Percentiles rank a stretch among this genome's conserved stretches.
These are phyloP conservation scores for Entomortierella beljakovae DNA, from an alignment of 192 early-diverging fungal species.

Conservation along the genomic window DNA sequence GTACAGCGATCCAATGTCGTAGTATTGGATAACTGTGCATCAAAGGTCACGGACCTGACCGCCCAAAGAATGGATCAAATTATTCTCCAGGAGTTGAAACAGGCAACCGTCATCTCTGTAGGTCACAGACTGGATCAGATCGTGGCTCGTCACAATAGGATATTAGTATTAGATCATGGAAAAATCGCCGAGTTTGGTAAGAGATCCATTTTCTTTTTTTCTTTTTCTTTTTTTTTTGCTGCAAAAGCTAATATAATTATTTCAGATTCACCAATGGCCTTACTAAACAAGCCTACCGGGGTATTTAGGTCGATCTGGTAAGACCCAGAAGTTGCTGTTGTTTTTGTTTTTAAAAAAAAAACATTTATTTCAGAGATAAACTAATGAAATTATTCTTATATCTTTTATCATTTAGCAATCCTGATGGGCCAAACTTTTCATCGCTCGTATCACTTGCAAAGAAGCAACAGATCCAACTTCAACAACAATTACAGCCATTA, in stretches of 20 bases:
- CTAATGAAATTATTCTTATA: background rate
- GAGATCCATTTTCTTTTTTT: background rate
- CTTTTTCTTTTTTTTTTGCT: too few relatives aligned
- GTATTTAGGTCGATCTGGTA: conserved; percentile 38
- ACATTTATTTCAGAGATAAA: background rate
- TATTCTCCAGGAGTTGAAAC: conserved; percentile 63
- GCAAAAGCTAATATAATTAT: background rate
- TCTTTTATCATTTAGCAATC: conserved; percentile 11
- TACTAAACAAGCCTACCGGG: conserved; percentile 33
- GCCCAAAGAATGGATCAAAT: conserved; percentile 76
- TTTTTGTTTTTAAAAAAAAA: background rate
- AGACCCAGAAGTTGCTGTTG: background rate
- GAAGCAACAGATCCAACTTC: conserved; percentile 30
- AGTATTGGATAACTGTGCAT: conserved; percentile 83
- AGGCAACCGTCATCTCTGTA: conserved; percentile 71
- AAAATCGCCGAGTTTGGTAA: conserved; percentile 75
- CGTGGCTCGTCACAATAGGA: conserved; percentile 67
- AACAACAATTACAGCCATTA: background rate
- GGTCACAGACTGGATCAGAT: conserved; percentile 82
- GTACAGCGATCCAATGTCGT: conserved; percentile 77
- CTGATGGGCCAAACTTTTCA: conserved; percentile 37
- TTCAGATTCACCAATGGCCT: conserved; percentile 42
- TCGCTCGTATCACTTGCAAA: conserved; percentile 38
- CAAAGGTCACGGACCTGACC: conserved; percentile 70
- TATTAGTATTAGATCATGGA: conserved; percentile 85